These are phyloP conservation scores for Trichoderma afroharzianum DNA, from an alignment of 2,329 filamentous ascomycete species.

Conservation along the genomic window DNA sequence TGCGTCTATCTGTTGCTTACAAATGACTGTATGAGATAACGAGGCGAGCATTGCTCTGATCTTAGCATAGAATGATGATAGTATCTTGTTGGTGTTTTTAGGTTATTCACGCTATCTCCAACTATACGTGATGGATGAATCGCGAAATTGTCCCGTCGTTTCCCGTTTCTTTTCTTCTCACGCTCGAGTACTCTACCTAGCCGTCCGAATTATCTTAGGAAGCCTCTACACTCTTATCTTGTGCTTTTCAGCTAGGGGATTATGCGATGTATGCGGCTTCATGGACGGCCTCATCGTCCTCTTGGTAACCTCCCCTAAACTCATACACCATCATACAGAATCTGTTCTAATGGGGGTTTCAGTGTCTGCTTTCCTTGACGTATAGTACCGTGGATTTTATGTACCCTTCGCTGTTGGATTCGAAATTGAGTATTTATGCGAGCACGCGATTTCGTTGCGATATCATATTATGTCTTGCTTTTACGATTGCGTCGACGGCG, in stretches of 20 bases:
- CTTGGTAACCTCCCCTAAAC: neutral
- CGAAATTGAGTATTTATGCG: neutral
- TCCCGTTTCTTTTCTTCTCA: neutral
- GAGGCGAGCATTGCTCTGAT: rapidly evolving
- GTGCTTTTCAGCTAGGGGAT: neutral
- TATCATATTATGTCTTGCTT: neutral
- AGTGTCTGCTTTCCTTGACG: neutral
- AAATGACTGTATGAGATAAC: neutral
- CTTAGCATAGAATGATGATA: neutral
- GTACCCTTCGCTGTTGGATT: neutral
- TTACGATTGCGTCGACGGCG: neutral
- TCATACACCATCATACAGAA: rapidly evolving
- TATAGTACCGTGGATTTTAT: neutral
- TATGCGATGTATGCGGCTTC: neutral
- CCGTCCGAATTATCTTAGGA: neutral
- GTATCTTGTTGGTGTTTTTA: neutral
- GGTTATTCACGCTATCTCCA: neutral
- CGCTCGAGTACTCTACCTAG: neutral
- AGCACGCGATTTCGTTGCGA: neutral
- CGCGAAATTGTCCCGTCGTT: neutral
- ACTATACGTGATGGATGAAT: neutral
- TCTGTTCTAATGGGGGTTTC: neutral
- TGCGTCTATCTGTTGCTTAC: neutral
- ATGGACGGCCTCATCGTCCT: neutral
- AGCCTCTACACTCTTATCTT: neutral